Percentiles rank a stretch among this genome's conserved stretches.
These are phyloP conservation scores for Candida namnaoensis DNA, from an alignment of 805 yeast species.

Conservation along the genomic window DNA sequence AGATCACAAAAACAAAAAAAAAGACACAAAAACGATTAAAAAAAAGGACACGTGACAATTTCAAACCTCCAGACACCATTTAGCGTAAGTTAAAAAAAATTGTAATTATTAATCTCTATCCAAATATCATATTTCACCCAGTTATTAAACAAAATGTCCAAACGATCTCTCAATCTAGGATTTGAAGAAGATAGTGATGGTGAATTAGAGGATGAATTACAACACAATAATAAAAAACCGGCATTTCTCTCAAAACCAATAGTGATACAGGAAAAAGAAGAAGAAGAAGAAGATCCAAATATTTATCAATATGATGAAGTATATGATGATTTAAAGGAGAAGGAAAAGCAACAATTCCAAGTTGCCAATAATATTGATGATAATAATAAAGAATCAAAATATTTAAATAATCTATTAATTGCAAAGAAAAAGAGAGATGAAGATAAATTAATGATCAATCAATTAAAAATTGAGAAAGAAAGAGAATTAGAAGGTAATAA, in stretches of 20 bases:
- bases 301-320: conserved; percentile 37
- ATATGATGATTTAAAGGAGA: conserved; percentile 30
- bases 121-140: no score
- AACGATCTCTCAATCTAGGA: neutral
- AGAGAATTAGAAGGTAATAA: conserved; percentile 30
- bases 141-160: no score
- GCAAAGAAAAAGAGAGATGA: conserved; percentile 36
- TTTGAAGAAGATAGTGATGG: neutral
- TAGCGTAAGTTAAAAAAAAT: no score
- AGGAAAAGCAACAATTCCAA: conserved; percentile 7
- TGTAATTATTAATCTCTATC: no score
- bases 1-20: no score
- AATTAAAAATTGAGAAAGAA: conserved; percentile 27
- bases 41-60: no score
- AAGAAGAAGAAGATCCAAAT: conserved; percentile 9
- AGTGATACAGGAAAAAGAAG: neutral
- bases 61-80: no score
- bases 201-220: neutral
- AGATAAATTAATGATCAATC: conserved; percentile 32
- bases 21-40: no score
- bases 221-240: neutral
- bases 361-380: neutral
- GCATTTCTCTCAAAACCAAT: no score
- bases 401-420: conserved; percentile 31
- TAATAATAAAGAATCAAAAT: conserved; percentile 16